Evolutionary conservation across 305 asterid genomes (phyloP).

Genomic region (Solanum aculeatissimum): DNA sequence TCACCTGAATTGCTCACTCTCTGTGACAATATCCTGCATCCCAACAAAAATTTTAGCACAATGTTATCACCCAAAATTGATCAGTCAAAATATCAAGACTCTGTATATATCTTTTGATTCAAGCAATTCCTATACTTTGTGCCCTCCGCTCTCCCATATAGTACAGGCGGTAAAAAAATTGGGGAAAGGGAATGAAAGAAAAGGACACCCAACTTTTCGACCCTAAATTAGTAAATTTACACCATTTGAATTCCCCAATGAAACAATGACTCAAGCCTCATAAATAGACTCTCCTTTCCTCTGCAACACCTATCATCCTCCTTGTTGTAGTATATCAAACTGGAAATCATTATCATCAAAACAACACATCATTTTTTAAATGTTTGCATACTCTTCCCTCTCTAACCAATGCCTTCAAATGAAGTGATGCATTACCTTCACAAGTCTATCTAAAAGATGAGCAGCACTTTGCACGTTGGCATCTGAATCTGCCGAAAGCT

Average conservation of each 20-base stretch:
- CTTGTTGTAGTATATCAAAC: not conserved
- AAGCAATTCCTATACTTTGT: not conserved
- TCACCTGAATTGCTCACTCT: conserved; percentile 98
- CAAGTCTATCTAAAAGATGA: conserved; percentile 98
- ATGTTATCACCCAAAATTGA: not conserved
- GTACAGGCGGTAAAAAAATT: not conserved
- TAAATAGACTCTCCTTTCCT: not conserved
- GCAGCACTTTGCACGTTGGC: conserved; percentile 99
- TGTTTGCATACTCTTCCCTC: not conserved
- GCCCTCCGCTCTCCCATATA: not conserved
- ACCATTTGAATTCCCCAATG: not conserved
- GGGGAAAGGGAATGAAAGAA: not conserved
- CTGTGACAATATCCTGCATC: conserved; percentile 96
- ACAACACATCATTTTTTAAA: not conserved
- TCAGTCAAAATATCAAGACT: not conserved
- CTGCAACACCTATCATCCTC: not conserved
- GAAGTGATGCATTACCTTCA: conserved; percentile 46
- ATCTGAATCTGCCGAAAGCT: conserved; percentile 98
- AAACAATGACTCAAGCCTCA: not conserved
- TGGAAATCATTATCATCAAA: not conserved
- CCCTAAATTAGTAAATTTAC: not conserved
- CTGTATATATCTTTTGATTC: not conserved
- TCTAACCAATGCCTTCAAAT: not conserved
- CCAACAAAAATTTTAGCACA: not conserved
- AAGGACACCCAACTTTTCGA: not conserved